phyloP scores from a whole-genome alignment of 345 rosid genomes.

The Isatis tinctoria region DNA sequence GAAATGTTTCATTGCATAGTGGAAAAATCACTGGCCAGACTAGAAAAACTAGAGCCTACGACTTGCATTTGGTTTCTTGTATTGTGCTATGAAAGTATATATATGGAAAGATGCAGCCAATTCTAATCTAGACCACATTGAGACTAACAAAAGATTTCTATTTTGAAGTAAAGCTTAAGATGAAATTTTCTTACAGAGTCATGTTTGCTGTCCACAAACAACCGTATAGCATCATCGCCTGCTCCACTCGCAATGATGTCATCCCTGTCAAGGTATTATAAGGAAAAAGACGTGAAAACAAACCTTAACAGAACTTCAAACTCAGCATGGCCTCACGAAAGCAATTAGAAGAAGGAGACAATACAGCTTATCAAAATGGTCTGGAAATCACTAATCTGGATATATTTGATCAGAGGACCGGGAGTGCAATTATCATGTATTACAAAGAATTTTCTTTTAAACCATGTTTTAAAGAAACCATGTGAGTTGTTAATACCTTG shows the following conservation, averaged over 20 bases:
- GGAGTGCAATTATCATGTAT: not conserved
- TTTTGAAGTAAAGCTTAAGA: not conserved
- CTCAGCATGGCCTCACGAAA: not conserved
- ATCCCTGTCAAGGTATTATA: slow-evolving; percentile 44
- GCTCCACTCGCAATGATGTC: slow-evolving; percentile 88
- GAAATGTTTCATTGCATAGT: not conserved
- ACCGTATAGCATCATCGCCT: slow-evolving; percentile 78
- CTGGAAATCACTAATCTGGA: not conserved
- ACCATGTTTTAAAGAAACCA: too few species aligned
- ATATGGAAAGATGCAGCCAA: not conserved
- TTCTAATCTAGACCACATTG: not conserved
- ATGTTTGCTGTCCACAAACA: slow-evolving; percentile 68
- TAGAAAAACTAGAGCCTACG: not conserved
- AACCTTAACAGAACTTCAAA: not conserved
- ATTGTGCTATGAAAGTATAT: not conserved
- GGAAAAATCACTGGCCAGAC: not conserved
- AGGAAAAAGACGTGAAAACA: not conserved
- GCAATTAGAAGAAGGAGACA: not conserved
- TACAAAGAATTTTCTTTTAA: not conserved
- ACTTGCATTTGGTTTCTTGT: not conserved
- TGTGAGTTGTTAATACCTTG: slow-evolving; percentile 56
- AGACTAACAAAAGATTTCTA: not conserved
- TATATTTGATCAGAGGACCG: not conserved
- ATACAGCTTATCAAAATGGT: not conserved
- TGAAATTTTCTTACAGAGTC: slow-evolving; percentile 41